Percentiles rank a stretch among this genome's conserved stretches.
Evolutionary conservation across 768 basidiomycete genomes (phyloP).

Genomic region (Pluteus cervinus): DNA sequence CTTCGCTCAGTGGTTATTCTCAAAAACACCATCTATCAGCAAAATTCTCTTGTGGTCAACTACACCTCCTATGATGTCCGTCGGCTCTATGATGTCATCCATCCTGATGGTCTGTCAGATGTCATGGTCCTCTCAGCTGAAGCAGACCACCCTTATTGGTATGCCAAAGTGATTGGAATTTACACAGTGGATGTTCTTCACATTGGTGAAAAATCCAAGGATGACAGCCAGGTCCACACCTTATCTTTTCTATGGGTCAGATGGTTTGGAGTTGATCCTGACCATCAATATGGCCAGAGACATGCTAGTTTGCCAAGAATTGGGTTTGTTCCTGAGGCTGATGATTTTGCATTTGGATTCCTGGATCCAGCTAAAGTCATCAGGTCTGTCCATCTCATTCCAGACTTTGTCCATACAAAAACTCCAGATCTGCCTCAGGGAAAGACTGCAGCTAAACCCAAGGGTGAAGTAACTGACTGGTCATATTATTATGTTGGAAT

Average conservation of each 20-base stretch:
- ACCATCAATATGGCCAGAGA: slow-evolving; percentile 13
- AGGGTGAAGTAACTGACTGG: slow-evolving; percentile 13
- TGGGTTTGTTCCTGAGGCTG: slow-evolving; percentile 21
- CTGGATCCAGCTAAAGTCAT: slow-evolving; percentile 34
- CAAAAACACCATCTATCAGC: slow-evolving; percentile 15
- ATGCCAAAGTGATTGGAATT: slow-evolving; percentile 20
- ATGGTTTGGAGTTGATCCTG: slow-evolving; percentile 14
- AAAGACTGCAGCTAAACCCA: slow-evolving; percentile 3
- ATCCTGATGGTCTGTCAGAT: slow-evolving; percentile 20
- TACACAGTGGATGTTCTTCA: slow-evolving; percentile 20
- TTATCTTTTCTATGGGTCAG: slow-evolving; percentile 26
- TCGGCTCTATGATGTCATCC: slow-evolving; percentile 27
- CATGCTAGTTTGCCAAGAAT: slow-evolving; percentile 19
- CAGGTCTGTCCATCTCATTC: slow-evolving; percentile 32
- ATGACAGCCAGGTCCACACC: slow-evolving; percentile 6
- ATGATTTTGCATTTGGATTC: slow-evolving; percentile 33
- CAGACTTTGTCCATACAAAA: slow-evolving; percentile 23
- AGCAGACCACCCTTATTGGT: too few relatives aligned
- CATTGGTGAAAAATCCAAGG: not conserved
- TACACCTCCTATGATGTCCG: slow-evolving; percentile 38
- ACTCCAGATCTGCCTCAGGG: slow-evolving; percentile 12
- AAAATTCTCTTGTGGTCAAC: slow-evolving; percentile 27
- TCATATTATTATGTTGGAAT: slow-evolving; percentile 29
- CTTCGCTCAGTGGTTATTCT: slow-evolving; percentile 7
- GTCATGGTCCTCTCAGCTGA: slow-evolving; percentile 20